Evolutionary conservation across 129 eudicot genomes (phyloP).

Genomic region (Solidago caesia): DNA sequence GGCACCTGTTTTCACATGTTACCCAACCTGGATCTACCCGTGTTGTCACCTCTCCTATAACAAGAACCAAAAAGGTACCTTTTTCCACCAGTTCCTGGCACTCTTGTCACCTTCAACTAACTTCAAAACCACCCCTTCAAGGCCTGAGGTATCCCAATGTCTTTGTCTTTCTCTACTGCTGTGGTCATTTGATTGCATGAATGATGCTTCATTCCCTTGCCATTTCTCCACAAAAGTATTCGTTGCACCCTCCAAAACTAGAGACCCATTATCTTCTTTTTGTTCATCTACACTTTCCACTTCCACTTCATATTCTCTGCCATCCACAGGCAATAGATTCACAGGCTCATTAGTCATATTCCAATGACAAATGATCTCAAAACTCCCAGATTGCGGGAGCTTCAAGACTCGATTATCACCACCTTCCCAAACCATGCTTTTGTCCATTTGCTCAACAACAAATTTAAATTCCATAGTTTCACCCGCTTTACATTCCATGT

Average conservation of each 20-base stretch:
- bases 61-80: slow-evolving; percentile 49
- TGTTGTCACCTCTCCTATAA: neutral
- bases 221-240: slow-evolving; percentile 90
- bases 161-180: slow-evolving; percentile 46
- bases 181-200: slow-evolving; percentile 82
- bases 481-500: slow-evolving; percentile 47
- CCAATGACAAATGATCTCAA: slow-evolving; percentile 71
- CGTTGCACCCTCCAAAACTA: slow-evolving; percentile 34
- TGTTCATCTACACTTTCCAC: slow-evolving; percentile 34
- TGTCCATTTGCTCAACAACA: slow-evolving; percentile 53
- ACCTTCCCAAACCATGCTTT: slow-evolving; percentile 68
- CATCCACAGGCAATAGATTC: slow-evolving; percentile 41
- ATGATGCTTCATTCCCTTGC: slow-evolving; percentile 77
- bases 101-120: slow-evolving; percentile 74
- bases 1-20: neutral
- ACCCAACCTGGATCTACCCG: neutral
- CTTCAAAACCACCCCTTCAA: slow-evolving; percentile 69
- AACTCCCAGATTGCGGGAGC: slow-evolving; percentile 58
- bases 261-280: slow-evolving; percentile 42
- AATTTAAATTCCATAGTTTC: slow-evolving; percentile 68
- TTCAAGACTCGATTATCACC: slow-evolving; percentile 74
- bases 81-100: slow-evolving; percentile 92
- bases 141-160: slow-evolving; percentile 85
- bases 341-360: slow-evolving; percentile 60
- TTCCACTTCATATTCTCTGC: slow-evolving; percentile 39